phyloP scores from a whole-genome alignment of 2,329 filamentous ascomycete species.

The Colletotrichum sp. region DNA sequence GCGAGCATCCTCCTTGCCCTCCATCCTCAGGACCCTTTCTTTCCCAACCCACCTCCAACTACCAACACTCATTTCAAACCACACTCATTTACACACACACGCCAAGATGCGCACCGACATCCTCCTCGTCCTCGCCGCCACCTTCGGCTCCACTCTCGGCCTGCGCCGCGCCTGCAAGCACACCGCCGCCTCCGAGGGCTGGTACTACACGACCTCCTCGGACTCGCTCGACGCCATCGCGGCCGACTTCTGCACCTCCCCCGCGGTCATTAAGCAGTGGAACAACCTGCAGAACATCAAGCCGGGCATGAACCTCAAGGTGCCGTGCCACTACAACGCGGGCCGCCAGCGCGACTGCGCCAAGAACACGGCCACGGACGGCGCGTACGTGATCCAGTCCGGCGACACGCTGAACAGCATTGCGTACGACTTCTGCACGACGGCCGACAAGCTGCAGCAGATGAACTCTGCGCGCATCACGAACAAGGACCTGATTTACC shows the following conservation, averaged over 20 bases:
- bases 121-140: not conserved
- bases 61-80: not conserved
- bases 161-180: not conserved
- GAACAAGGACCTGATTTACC: not conserved
- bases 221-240: not conserved
- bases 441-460: not conserved
- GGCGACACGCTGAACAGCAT: not conserved
- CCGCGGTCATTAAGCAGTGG: not conserved
- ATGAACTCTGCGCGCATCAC: not conserved
- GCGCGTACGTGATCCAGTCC: not conserved
- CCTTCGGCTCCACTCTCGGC: not conserved
- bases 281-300: not conserved
- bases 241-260: not conserved
- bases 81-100: not conserved
- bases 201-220: not conserved
- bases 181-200: not conserved
- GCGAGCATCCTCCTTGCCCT: not conserved
- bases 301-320: not conserved
- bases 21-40: not conserved
- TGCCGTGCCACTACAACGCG: not conserved
- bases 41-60: not conserved
- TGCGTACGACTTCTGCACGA: not conserved
- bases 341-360: not conserved
- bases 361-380: not conserved
- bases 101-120: not conserved